Conservation (phyloP, 345 rosid species). For the Schrenkiella parvula region DNA sequence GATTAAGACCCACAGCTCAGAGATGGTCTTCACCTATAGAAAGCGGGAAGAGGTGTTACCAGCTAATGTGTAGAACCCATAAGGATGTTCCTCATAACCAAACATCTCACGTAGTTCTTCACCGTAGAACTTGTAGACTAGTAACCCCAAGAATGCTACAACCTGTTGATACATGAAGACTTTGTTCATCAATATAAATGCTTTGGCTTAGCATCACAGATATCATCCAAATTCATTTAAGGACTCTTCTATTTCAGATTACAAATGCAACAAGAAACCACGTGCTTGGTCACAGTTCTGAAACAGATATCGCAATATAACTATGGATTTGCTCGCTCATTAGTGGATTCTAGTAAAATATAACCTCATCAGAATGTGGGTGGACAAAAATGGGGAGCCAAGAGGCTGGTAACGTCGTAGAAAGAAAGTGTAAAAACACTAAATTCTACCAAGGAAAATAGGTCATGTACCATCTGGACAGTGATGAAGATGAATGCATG, state of each 20-base stretch:
- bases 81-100: conserved; percentile 96
- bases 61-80: conserved; percentile 93
- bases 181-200: not conserved
- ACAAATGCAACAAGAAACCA: not conserved
- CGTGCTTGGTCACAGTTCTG: not conserved
- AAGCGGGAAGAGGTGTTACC: conserved; percentile 42
- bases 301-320: not conserved
- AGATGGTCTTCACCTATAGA: not conserved
- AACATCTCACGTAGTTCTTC: conserved; percentile 94
- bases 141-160: conserved; percentile 84
- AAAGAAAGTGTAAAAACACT: not conserved
- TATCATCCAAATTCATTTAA: not conserved
- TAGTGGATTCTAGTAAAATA: not conserved
- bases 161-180: conserved; percentile 44
- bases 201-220: not conserved
- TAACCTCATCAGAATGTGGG: not conserved
- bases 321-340: not conserved
- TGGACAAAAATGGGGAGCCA: not conserved
- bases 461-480: conserved; percentile 80
- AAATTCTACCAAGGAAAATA: not conserved
- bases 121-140: conserved; percentile 90
- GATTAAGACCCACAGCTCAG: not conserved
- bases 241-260: not conserved
- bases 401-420: not conserved
- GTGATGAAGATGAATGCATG: conserved; percentile 86